Conservation (phyloP, 441 rosid genomes). For the Heliophila coronopifolia region DNA sequence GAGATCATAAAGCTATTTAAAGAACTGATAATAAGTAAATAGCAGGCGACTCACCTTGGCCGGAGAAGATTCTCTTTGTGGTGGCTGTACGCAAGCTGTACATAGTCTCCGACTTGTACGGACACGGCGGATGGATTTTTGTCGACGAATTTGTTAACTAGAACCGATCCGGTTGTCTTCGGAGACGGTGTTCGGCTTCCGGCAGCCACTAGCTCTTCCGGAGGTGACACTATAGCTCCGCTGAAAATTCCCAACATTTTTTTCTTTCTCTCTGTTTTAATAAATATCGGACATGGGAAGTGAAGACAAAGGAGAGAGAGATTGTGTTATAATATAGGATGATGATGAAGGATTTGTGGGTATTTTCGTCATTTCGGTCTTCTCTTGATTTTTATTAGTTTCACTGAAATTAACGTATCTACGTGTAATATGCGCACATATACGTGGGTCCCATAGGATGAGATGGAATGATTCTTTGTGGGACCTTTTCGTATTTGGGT, state of each 20-base stretch:
- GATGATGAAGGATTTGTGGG: too few species aligned
- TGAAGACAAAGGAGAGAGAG: too few species aligned
- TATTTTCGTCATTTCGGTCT: too few species aligned
- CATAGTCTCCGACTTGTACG: conserved; percentile 59
- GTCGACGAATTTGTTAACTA: conserved; percentile 54
- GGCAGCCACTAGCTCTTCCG: conserved; percentile 91
- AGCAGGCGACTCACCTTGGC: conserved; percentile 52
- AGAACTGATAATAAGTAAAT: not conserved
- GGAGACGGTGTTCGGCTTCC: conserved; percentile 95
- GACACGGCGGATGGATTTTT: conserved; percentile 56
- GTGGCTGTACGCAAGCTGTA: conserved; percentile 69
- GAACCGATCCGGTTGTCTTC: conserved; percentile 48
- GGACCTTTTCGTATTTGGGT: too few species aligned
- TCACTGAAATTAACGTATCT: too few species aligned
- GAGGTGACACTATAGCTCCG: conserved; percentile 64
- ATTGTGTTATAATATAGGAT: too few species aligned
- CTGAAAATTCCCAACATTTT: conserved; percentile 89
- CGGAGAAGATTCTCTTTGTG: conserved; percentile 52
- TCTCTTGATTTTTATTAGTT: too few species aligned
- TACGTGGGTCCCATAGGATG: too few species aligned
- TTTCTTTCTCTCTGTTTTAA: conserved; percentile 17
- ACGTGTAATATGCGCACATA: too few species aligned
- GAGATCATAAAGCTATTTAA: too few species aligned
- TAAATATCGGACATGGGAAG: too few species aligned
- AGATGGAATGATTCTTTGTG: too few species aligned